Base-by-base conservation (phyloP, 2,329 filamentous ascomycete species). In the Bipolaris victoriae region DNA sequence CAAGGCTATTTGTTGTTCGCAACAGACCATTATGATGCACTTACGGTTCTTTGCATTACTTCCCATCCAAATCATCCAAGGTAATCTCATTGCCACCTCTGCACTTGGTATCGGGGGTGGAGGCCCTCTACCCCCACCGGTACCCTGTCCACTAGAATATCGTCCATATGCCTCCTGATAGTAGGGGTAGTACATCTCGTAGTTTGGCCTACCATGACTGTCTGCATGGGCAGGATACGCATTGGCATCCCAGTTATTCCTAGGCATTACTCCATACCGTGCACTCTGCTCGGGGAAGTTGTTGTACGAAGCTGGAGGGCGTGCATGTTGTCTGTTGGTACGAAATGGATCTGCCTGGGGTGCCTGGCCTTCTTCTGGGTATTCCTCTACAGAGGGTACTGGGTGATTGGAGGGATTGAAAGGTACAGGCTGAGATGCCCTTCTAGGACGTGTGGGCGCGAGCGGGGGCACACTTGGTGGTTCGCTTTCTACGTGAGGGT, bases 21-120 rank as follows among this genome's bases (percentile, higher is more conserved):
- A 45, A 13, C 24, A 1, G 41, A 11, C n/a, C 16, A n/a, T 5
- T 22, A 5, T 15, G 26, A 44, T 22, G 10, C 10, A 62, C 69
- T 31, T 64, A 72, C 70, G 73, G 47, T 76, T 76, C 62, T 76
- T 76, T 1, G 72, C 70, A 33, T 70, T 68, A 5, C 66, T 72
- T 39, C 72, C 73, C 74, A 72, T 74, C 71, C 72, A 77, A 60
- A 73, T 71, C 18, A 63, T 71, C 71, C 73, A 73, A 7, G 71
- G 69, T 39, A 75, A 58, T 33, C 72, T 70, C 58, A 73, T 56
- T 7, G 71, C 67, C 57, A 77, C 79, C 57, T 80, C 76, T 24
- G 78, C 72, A 1, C 61, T 61, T 3, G 63, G 67, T 2, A 55
- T 40, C 7, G 58, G 53, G 2, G 70, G 71, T 11, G 71, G 71